Evolutionary conservation across 2,329 filamentous ascomycete genomes (phyloP).

Genomic region (Xylariaceae sp.): DNA sequence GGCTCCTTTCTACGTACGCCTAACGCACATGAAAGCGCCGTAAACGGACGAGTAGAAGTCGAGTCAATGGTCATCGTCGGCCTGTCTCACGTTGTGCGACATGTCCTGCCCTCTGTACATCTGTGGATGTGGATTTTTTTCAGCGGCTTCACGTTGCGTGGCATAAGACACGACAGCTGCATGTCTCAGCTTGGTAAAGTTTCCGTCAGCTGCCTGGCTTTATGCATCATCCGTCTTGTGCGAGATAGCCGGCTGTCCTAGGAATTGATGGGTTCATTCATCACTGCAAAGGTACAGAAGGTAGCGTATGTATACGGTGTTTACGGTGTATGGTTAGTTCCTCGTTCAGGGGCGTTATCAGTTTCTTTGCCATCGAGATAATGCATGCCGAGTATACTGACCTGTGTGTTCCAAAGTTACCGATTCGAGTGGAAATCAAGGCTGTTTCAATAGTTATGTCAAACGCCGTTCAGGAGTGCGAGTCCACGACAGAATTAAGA

Average conservation of each 20-base stretch:
- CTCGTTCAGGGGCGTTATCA: too few species aligned
- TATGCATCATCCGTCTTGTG: background rate
- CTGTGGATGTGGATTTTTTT: background rate
- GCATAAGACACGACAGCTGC: constrained; percentile 11
- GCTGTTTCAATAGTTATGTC: too few species aligned
- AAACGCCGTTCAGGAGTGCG: too few species aligned
- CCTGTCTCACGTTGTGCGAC: constrained; percentile 9
- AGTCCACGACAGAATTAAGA: too few species aligned
- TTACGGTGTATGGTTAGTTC: too few species aligned
- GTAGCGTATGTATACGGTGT: too few species aligned
- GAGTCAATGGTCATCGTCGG: background rate
- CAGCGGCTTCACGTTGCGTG: constrained; percentile 4
- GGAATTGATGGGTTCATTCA: background rate
- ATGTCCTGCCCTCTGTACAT: constrained; percentile 1
- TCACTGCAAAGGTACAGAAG: too few species aligned
- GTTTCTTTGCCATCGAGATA: too few species aligned
- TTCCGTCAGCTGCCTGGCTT: constrained; percentile 21
- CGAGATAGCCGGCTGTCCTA: background rate
- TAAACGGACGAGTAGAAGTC: background rate
- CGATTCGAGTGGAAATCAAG: too few species aligned
- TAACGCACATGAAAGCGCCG: background rate
- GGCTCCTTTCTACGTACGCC: background rate
- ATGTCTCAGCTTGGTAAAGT: constrained; percentile 29
- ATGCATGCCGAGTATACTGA: too few species aligned
- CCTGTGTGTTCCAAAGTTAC: too few species aligned